Conservation (phyloP, 805 yeast species). For the Debaryomyces hansenii region DNA sequence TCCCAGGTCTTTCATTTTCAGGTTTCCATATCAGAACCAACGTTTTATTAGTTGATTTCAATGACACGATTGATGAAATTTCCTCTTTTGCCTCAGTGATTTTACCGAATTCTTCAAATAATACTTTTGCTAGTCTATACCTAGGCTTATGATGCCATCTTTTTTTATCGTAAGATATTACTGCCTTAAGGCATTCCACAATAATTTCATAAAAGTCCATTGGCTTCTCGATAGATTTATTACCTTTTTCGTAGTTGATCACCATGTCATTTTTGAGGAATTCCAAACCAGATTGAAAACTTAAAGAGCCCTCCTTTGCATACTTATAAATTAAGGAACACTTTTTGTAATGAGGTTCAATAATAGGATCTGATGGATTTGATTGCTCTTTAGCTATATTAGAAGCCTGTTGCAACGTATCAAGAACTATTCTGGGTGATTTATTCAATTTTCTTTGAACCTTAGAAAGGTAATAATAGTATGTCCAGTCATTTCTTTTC, state of each 20-base stretch:
- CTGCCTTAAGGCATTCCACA: conserved; percentile 45
- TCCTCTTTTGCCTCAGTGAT: conserved; percentile 57
- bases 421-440: conserved; percentile 34
- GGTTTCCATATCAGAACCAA: conserved; percentile 92
- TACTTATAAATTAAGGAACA: conserved; percentile 61
- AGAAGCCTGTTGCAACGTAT: conserved; percentile 47
- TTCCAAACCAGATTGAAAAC: conserved; percentile 35
- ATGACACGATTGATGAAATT: conserved; percentile 60
- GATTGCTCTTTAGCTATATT: conserved; percentile 36
- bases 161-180: conserved; percentile 66
- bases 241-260: conserved; percentile 6
- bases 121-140: conserved; percentile 66
- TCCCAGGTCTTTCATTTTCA: conserved; percentile 87
- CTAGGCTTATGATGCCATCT: conserved; percentile 91
- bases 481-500: conserved; percentile 58
- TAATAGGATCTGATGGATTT: conserved; percentile 50
- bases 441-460: conserved; percentile 50
- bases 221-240: conserved; percentile 8
- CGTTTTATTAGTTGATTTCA: conserved; percentile 67
- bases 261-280: conserved; percentile 40
- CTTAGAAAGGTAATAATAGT: conserved; percentile 58
- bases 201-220: conserved; percentile 38
- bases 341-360: conserved; percentile 78
- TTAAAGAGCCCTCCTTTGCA: conserved; percentile 36
- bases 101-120: conserved; percentile 54